Evolutionary conservation across 805 yeast genomes (phyloP).

Genomic region (Candida insectalens): DNA sequence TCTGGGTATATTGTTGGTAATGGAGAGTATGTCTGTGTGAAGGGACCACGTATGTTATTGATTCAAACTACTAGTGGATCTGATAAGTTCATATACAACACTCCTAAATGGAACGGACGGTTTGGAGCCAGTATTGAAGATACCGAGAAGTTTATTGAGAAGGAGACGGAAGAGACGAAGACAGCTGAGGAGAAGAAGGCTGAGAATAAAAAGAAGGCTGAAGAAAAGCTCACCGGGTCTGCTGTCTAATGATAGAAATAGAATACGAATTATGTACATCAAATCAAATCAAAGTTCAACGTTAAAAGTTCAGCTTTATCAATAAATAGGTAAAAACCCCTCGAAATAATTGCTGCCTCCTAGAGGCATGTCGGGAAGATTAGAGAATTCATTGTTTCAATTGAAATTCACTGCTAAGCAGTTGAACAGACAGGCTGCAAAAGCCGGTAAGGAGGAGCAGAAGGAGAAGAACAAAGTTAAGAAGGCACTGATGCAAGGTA

Average conservation of each 20-base stretch:
- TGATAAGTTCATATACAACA: slow-evolving; percentile 13
- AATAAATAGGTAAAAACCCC: no score
- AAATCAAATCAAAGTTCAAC: no score
- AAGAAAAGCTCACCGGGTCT: no score
- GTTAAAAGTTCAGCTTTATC: no score
- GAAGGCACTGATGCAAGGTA: slow-evolving; percentile 78
- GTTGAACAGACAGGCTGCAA: slow-evolving; percentile 78
- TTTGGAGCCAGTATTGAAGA: slow-evolving; percentile 6
- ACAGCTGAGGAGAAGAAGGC: no score
- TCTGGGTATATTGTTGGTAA: slow-evolving; percentile 22
- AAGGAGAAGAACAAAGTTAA: slow-evolving; percentile 82
- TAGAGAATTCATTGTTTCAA: slow-evolving; percentile 53
- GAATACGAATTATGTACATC: no score
- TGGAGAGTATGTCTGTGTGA: slow-evolving; percentile 36
- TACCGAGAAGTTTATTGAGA: slow-evolving; percentile 16
- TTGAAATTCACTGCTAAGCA: slow-evolving; percentile 89
- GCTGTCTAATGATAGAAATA: no score
- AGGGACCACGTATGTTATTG: slow-evolving; percentile 45
- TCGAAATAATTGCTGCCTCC: no score
- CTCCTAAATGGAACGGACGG: neutral
- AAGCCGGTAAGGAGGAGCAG: slow-evolving; percentile 84
- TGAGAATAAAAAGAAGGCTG: no score
- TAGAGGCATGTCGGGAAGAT: no score
- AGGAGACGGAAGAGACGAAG: slow-evolving; percentile 9
- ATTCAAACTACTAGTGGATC: slow-evolving; percentile 33